Evolutionary conservation across 352 stramenopile genomes (phyloP), one percentile per base, ranked within the genome.

Genomic region (Phytophthora sp.): DNA sequence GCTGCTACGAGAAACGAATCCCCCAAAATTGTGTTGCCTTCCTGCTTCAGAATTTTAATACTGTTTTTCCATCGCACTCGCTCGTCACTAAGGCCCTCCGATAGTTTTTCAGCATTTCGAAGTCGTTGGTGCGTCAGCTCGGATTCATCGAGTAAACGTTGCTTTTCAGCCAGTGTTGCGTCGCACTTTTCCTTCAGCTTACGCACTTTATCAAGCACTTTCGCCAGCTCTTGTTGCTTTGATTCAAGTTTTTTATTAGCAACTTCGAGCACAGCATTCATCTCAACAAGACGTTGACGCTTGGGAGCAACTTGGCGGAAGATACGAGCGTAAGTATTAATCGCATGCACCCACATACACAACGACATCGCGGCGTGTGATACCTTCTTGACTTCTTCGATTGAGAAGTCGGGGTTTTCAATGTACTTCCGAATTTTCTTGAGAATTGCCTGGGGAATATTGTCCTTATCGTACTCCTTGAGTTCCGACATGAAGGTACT

Each of bases 291-390:
- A 2, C 74, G 71, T 42, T 93, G 82, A 1, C 79, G 79, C 47
- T 94, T 96, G 0, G 89, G 88, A 0, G 73, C 81, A 2, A 96
- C 88, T 49, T 94, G 82, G 59, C 90, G 88, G 54, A 80, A 80
- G 0, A 93, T 63, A 7, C 81, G 78, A 12, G 83, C 82, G 29
- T 96, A 96, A 9, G 86, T 91, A 54, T 93, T 78, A 23, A 96
- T 71, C 0, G 89, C 89, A 63, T 94, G 85, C 16, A 95, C 84
- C 87, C 87, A 96, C 86, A 95, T 96, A 26, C 89, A 96, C 24
- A 96, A 57, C n/a, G 83, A 91, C 78, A 89, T 89, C 2, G 88
- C 88, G 0, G 89, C 88, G 16, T 73, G 69, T 6, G 84, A 95
- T 5, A 94, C 86, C 52, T 95, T 93, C 61, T 84, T 91, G 2